Base-by-base conservation (phyloP, 176 grass and related monocot species). In the Carex cristatella region DNA sequence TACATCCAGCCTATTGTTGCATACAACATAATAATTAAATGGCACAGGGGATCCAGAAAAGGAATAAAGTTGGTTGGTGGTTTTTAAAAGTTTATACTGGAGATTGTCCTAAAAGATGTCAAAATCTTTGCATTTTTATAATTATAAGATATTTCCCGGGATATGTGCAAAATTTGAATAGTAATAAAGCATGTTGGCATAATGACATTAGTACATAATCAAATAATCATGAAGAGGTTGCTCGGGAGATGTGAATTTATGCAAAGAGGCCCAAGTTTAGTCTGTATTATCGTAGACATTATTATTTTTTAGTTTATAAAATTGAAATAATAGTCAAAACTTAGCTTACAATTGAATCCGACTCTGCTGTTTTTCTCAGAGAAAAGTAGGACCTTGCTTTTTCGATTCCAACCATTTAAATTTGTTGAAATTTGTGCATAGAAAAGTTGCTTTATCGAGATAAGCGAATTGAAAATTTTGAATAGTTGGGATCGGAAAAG, bases 41-140 rank as follows among this genome's bases (percentile, higher is more conserved):
- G 37, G 6, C 5, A 53, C 80, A 83, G 19, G 7, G 54, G 63
- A 83, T 83, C 80, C 2, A 4, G 61, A 9, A 33, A 42, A 28
- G 60, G 80, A 65, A 83, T 83, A 28, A 68, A 81, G 79, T 56
- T 77, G 61, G 80, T 81, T 63, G 79, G 79, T 81, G 79, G 38
- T 83, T 64, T 64, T 82, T 82, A 82, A 82, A 82, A 67, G 58
- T 28, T 30, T 67, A 67, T 82, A 82, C 80, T 82, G 80, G 80
- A 82, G 80, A 82, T 82, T 82, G 38, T 82, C n/a, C n/a, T 67
- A 48, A 82, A 67, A 82, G 19, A 46, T 82, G 61, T 82, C 38
- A 5, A 67, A 82, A 67, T 82, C 80, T 48, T 66, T 82, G n/a
- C 80, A 82, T 64, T 82, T 77, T 82, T 82, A 82, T 82, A 82